Conservation (phyloP, 1,139 yeast genomes). For the Candida labiduridarum region DNA sequence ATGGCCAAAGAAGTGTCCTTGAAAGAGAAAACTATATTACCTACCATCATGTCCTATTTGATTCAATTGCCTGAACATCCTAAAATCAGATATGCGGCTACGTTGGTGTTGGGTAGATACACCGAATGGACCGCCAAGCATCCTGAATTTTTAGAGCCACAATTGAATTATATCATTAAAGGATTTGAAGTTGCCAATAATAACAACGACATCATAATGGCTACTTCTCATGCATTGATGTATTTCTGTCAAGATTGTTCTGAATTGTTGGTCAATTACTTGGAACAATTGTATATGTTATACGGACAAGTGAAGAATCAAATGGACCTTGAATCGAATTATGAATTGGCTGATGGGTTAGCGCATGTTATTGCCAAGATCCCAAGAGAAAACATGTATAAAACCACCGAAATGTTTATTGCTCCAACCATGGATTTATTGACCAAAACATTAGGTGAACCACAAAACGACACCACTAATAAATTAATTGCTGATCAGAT, state of each 20-base stretch:
- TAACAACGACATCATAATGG: constrained; percentile 63
- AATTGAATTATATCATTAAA: constrained; percentile 78
- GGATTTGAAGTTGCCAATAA: constrained; percentile 57
- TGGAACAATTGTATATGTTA: constrained; percentile 77
- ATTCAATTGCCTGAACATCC: constrained; percentile 82
- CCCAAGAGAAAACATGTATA: constrained; percentile 35
- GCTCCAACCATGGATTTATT: constrained; percentile 64
- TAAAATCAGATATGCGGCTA: constrained; percentile 88
- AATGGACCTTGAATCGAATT: constrained; percentile 69
- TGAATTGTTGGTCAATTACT: constrained; percentile 59
- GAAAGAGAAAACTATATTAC: constrained; percentile 69
- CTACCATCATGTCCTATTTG: constrained; percentile 73
- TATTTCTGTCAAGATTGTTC: constrained; percentile 94
- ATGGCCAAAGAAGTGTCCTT: constrained; percentile 91
- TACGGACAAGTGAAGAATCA: constrained; percentile 62
- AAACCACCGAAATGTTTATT: constrained; percentile 56
- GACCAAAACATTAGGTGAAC: constrained; percentile 24
- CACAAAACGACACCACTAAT: constrained; percentile 18
- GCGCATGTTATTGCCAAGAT: constrained; percentile 77
- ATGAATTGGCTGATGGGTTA: constrained; percentile 86
- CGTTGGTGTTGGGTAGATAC: constrained; percentile 89
- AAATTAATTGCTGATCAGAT: constrained; percentile 69
- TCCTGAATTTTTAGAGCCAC: constrained; percentile 79
- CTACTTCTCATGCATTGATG: constrained; percentile 94
- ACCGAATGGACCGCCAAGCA: constrained; percentile 93